Base-by-base conservation (phyloP, 2,329 filamentous ascomycete species). In the Ceratocystis ficicola region DNA sequence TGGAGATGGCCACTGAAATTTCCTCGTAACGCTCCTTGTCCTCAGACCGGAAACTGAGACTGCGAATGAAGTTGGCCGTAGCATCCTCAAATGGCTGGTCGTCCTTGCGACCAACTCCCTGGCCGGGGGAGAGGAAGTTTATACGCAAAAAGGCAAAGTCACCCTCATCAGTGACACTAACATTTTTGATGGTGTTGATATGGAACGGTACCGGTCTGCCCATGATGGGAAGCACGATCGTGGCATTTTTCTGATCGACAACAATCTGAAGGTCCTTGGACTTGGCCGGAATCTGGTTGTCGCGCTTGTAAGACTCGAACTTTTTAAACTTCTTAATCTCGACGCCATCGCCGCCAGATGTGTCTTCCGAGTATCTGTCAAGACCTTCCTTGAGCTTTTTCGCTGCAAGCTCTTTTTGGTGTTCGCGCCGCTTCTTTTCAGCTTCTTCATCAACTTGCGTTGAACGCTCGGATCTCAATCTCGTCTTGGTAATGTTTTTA, bases 261-360 rank as follows among this genome's bases (percentile, higher is more conserved):
- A 96, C 83, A 68, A 99, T 90, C 69, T 89, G 86, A 66, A 97
- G 80, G 71, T 96, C 93, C 74, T 88, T 88, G 70, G 95, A 86
- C 72, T 86, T 87, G 15, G 82, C 73, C 1, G 94, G 94, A 65
- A 99, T 85, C 75, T 97, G 93, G 71, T 95, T 96, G 75, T 97
- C 94, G 68, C 93, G 86, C 80, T 97, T 99, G 79, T 99, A 99
- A 0, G 94, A 99, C 76, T 99, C 94, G 73, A 97, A 99, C 66
- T 91, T 89, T 79, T 97, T 97, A 81, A 99, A 97, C 77, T 93
- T 95, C 81, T 97, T 97, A 74, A 95, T 88, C 70, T 94, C 88
- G n/a, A 86, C 86, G 44, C 93, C 94, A 72, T 96, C 94, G 69
- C 93, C 81, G 67, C 87, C 90, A 67, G 86, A 88, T 0, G 88